Evolutionary conservation across 352 stramenopile genomes (phyloP), one percentile per base, ranked within the genome.

Genomic region (Pythium chondricola): DNA sequence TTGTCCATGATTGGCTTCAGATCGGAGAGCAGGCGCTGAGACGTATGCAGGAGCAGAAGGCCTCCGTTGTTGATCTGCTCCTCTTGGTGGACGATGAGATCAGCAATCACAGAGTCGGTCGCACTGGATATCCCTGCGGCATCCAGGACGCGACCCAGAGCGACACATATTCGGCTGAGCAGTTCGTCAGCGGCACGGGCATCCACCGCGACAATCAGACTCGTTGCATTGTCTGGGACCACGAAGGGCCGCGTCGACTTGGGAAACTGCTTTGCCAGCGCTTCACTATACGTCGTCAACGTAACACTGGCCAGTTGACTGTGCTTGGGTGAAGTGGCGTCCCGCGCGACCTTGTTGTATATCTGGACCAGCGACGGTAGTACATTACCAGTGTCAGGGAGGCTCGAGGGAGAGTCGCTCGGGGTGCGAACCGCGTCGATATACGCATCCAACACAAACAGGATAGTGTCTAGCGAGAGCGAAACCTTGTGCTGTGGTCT

Each of bases 211-310:
- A 63, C 56, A 1, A 38, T 25, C 16, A 55, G 35, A 38, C 42
- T 50, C 13, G 43, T 55, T 1, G 26, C 3, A 10, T 24, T 57
- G 4, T 63, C 48, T 3, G 38, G 31, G 6, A 30, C 30, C n/a
- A 58, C 43, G 13, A 63, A 32, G 11, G 54, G 56, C 2, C 56
- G 56, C 48, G 58, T 54, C 16, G 48, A 52, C 25, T 41, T 40
- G 4, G 48, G 56, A 14, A 58, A 63, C 17, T 63, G 56, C 2
- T 35, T 32, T 26, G 33, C 54, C 4, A 62, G n/a, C 4, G 47
- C 25, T 24, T 62, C 54, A 1, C 32, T 47, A 27, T 62, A 62
- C 4, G 54, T 55, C 16, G 47, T 62, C 21, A 62, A 60, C 3
- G n/a, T n/a, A n/a, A n/a, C n/a, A n/a, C n/a, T n/a, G n/a, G n/a